Evolutionary conservation across 1,139 yeast genomes (phyloP).

Genomic region (Hemisphaericaspora subhashii): DNA sequence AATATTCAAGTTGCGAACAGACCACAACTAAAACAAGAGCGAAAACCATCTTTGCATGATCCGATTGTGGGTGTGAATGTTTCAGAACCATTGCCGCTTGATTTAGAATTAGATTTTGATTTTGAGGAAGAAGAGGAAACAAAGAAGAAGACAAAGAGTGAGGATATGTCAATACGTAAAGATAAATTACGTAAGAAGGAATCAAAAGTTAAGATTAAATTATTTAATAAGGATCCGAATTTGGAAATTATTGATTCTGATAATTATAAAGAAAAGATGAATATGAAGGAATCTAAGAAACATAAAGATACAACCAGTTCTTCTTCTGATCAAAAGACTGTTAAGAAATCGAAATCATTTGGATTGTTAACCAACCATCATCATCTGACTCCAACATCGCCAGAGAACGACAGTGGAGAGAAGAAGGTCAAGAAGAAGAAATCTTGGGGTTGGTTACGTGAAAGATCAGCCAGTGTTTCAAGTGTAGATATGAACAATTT

Average conservation of each 20-base stretch:
- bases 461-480: constrained; percentile 33
- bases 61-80: too few relatives aligned
- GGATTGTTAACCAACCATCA: constrained; percentile 16
- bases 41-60: not conserved
- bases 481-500: constrained; percentile 23
- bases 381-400: not conserved
- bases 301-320: constrained; percentile 1
- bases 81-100: too few relatives aligned
- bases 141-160: not conserved
- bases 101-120: too few relatives aligned
- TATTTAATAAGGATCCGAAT: constrained; percentile 14
- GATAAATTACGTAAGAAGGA: constrained; percentile 8
- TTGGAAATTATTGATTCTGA: constrained; percentile 16
- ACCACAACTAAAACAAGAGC: too few relatives aligned
- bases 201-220: constrained; percentile 15
- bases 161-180: not conserved
- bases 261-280: constrained; percentile 14
- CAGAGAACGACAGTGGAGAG: constrained; percentile 4
- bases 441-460: constrained; percentile 45
- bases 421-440: constrained; percentile 35
- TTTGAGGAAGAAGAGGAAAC: too few relatives aligned
- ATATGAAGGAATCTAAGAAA: constrained; percentile 16
- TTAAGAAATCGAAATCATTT: constrained; percentile 26
- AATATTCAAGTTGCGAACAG: too few relatives aligned
- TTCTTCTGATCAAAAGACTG: not conserved